Evolutionary conservation across 495 filamentous ascomycete genomes (phyloP).

Genomic region (Tetracladium setigerum): DNA sequence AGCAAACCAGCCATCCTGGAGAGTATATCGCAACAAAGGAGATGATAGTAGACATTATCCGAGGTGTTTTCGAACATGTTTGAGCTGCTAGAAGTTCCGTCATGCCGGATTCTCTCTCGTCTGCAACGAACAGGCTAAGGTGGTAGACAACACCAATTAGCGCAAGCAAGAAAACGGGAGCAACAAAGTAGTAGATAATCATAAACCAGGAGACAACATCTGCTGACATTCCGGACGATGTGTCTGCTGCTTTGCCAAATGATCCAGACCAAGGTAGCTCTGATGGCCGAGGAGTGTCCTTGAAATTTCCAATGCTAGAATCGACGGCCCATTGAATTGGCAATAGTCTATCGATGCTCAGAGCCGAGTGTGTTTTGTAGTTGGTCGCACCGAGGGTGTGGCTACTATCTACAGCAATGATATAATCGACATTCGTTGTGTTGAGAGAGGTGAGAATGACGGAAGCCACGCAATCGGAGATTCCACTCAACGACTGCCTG

Average conservation of each 20-base stretch:
- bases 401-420: constrained; percentile 11
- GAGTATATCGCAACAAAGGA: constrained; percentile 34
- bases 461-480: constrained; percentile 15
- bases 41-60: constrained; percentile 15
- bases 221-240: not conserved
- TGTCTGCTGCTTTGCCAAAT: too few species aligned
- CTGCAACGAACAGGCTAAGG: constrained; percentile 13
- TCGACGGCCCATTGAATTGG: constrained; percentile 14
- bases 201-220: constrained; percentile 8
- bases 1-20: constrained; percentile 31
- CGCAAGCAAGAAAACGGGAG: constrained; percentile 14
- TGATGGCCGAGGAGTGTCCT: constrained; percentile 3
- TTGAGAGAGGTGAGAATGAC: constrained; percentile 12
- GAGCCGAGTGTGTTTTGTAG: constrained; percentile 3
- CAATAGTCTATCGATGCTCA: not conserved
- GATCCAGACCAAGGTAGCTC: constrained; percentile 8
- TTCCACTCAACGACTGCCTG: constrained; percentile 6
- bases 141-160: constrained; percentile 18
- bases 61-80: constrained; percentile 12
- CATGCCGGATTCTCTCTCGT: constrained; percentile 12
- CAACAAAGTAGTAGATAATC: constrained; percentile 8
- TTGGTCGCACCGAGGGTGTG: not conserved
- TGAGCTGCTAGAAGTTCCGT: constrained; percentile 17
- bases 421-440: constrained; percentile 14
- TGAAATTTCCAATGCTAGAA: constrained; percentile 11